Conservation (phyloP, 768 basidiomycete genomes). For the Mycena crocata region DNA sequence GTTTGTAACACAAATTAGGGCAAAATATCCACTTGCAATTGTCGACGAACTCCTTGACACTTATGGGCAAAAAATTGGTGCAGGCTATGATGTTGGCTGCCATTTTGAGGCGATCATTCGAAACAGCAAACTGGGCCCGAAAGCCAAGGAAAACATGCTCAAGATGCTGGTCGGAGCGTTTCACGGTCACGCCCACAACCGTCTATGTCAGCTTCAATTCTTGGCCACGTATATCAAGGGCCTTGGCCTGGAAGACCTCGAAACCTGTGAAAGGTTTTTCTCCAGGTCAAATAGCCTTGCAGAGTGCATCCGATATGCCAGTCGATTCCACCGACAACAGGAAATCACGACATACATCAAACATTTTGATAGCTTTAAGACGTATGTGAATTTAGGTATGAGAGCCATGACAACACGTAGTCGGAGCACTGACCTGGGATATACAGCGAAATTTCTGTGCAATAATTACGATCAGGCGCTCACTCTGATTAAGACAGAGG, state of each 20-base stretch:
- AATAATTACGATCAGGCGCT: background rate
- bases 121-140: slow-evolving; percentile 3
- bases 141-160: background rate
- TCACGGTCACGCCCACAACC: slow-evolving; percentile 28
- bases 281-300: slow-evolving; percentile 27
- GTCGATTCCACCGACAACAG: slow-evolving; percentile 21
- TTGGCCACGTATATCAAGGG: slow-evolving; percentile 25
- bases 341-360: slow-evolving; percentile 7
- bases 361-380: slow-evolving; percentile 12
- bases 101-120: slow-evolving; percentile 19
- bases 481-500: slow-evolving; percentile 5
- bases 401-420: background rate
- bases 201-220: slow-evolving; percentile 25
- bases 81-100: slow-evolving; percentile 31
- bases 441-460: slow-evolving; percentile 3
- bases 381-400: slow-evolving; percentile 9
- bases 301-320: slow-evolving; percentile 10
- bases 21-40: slow-evolving; percentile 16
- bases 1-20: too few species aligned
- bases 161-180: slow-evolving; percentile 14
- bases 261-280: slow-evolving; percentile 26
- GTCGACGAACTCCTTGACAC: slow-evolving; percentile 1
- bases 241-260: slow-evolving; percentile 28
- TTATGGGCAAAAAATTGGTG: background rate
- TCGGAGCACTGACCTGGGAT: too few species aligned